Evolutionary conservation across 2,329 filamentous ascomycete genomes (phyloP).

Genomic region (Colletotrichum zoysiae): DNA sequence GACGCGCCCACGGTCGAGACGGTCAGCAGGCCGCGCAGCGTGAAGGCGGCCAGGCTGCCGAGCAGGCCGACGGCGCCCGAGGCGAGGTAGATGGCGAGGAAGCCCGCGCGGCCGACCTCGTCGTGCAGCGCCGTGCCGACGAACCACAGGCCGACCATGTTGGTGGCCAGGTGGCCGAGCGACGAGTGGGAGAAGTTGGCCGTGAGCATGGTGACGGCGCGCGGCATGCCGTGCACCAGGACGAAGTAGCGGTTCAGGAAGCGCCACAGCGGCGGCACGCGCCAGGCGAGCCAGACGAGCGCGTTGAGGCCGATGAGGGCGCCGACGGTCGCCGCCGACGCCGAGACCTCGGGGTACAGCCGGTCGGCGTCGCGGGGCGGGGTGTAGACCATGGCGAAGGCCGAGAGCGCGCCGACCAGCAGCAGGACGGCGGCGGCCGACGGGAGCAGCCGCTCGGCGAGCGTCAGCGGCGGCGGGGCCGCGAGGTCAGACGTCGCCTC

Average conservation of each 20-base stretch:
- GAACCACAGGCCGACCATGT: constrained; percentile 75
- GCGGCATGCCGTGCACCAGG: constrained; percentile 73
- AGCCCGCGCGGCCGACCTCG: constrained; percentile 76
- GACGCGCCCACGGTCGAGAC: constrained; percentile 75
- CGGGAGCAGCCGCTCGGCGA: constrained; percentile 68
- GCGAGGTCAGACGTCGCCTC: constrained; percentile 64
- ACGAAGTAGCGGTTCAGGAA: constrained; percentile 78
- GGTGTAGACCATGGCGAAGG: constrained; percentile 62
- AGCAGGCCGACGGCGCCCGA: constrained; percentile 71
- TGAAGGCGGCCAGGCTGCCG: constrained; percentile 65
- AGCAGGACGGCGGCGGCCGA: constrained; percentile 62
- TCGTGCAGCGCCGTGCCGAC: constrained; percentile 77
- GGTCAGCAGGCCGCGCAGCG: constrained; percentile 59
- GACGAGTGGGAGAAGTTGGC: constrained; percentile 78
- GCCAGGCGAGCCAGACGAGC: constrained; percentile 70
- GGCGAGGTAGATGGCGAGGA: constrained; percentile 75
- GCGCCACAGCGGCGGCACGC: constrained; percentile 73
- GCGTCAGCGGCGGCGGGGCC: constrained; percentile 63
- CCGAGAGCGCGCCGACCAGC: constrained; percentile 58
- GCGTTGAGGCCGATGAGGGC: constrained; percentile 72
- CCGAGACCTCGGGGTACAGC: constrained; percentile 71
- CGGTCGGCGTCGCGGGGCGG: constrained; percentile 54
- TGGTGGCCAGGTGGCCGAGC: constrained; percentile 70
- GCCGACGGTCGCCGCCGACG: constrained; percentile 73
- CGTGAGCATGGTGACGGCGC: constrained; percentile 71